Evolutionary conservation across 1,284 basidiomycete genomes (phyloP).

Genomic region (Ganoderma leucocontextum): DNA sequence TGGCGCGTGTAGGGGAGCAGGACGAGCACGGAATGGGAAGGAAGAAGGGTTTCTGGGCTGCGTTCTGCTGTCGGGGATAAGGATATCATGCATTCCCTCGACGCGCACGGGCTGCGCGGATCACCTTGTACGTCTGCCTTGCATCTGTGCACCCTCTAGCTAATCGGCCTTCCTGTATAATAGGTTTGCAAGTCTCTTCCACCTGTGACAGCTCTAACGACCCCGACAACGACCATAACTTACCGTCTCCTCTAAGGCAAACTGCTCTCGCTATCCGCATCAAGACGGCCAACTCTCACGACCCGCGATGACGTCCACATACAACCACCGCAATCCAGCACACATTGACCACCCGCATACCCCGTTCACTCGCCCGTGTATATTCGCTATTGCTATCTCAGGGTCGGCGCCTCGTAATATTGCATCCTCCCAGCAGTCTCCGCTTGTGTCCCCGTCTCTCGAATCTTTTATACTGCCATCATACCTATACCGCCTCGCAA

Average conservation of each 20-base stretch:
- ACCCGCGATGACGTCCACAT: constrained; percentile 27
- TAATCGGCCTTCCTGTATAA: constrained; percentile 1
- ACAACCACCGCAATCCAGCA: constrained; percentile 26
- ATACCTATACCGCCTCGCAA: constrained; percentile 19
- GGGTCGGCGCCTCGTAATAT: constrained; percentile 30
- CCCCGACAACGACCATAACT: constrained; percentile 32
- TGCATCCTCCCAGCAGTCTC: constrained; percentile 23
- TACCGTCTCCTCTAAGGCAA: constrained; percentile 20
- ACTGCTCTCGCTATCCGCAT: constrained; percentile 22
- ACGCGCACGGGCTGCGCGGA: constrained; percentile 37
- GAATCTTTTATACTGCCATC: constrained; percentile 13
- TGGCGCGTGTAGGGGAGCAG: constrained; percentile 59
- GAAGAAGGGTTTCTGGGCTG: constrained; percentile 62
- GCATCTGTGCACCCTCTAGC: constrained; percentile 8
- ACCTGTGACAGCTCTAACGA: constrained; percentile 36
- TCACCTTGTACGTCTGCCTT: constrained; percentile 31
- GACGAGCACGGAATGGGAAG: constrained; percentile 60
- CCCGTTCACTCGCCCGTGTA: constrained; percentile 32
- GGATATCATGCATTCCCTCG: constrained; percentile 23
- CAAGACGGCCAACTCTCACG: constrained; percentile 16
- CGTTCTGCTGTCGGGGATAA: constrained; percentile 77
- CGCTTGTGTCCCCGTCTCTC: background rate
- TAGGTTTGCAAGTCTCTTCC: constrained; percentile 32
- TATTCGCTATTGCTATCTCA: constrained; percentile 34
- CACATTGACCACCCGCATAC: constrained; percentile 30